Evolutionary conservation across 345 rosid genomes (phyloP), one percentile per base, ranked within the genome.

Genomic region (Rhizophora apiculata): DNA sequence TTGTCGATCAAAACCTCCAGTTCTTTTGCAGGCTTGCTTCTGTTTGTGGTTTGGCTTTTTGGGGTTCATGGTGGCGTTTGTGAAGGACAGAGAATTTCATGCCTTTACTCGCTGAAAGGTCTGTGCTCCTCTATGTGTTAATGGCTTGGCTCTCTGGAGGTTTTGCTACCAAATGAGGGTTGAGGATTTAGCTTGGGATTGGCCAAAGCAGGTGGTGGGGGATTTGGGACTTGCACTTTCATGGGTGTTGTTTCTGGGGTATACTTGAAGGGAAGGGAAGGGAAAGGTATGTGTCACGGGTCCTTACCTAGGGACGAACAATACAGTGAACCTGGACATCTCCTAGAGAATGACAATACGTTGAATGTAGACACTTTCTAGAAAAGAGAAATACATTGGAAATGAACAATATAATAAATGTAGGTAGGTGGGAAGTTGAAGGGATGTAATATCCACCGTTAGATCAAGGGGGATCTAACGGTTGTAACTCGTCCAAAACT

Each of bases 91-190:
- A 22, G 69, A 62, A 49, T 78, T 84, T 48, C 84, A 78, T 36
- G 62, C 70, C 71, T 80, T 84, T 65, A 3, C 82, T 82, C 21
- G 84, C 85, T 1, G 76, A 69, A 71, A 71, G 85, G 84, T 80
- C 84, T 61, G 76, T 68, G 6, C 64, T 82, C 36, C 66, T 84
- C 20, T 84, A 82, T 60, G 68, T 78, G 5, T 53, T 73, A 19
- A 76, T 80, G 80, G 85, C 81, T 71, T 80, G 80, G 85, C 81
- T 71, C 55, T 82, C 20, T 80, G 88, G 84, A 84, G 88, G 54
- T 34, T 72, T 59, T 32, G 48, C 22, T 80, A 74, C 54, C 81
- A 84, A 67, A 71, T 81, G 48, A 76, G 76, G 75, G 67, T 84
- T 32, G 85, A 80, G 71, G 85, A 73, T 66, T 74, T 82, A 72